phyloP scores from a whole-genome alignment of 179 eudicot species.

The Corrigiola litoralis region DNA sequence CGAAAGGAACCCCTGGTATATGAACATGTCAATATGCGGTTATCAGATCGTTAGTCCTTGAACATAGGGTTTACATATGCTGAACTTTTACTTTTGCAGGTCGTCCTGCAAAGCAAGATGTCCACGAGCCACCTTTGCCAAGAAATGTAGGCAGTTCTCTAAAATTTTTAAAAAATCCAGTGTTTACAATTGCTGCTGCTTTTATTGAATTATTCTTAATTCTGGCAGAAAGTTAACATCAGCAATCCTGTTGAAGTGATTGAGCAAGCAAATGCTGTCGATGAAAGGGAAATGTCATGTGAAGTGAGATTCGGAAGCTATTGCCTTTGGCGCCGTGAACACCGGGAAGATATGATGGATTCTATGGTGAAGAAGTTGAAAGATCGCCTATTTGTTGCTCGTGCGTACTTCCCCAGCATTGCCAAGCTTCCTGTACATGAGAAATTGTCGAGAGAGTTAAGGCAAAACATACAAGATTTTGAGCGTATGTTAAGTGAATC shows the following conservation, averaged over 20 bases:
- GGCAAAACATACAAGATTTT: conserved; percentile 91
- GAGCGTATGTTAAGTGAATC: conserved; percentile 85
- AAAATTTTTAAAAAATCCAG: background rate
- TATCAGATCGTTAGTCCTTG: background rate
- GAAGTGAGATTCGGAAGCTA: conserved; percentile 85
- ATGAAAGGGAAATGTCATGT: conserved; percentile 58
- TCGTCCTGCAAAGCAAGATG: conserved; percentile 24
- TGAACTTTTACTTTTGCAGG: conserved; percentile 36
- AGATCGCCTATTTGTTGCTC: conserved; percentile 82
- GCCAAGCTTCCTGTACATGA: conserved; percentile 82
- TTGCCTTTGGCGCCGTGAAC: conserved; percentile 78
- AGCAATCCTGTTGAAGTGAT: conserved; percentile 24
- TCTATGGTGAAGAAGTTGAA: conserved; percentile 70
- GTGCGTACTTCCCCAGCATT: conserved; percentile 95
- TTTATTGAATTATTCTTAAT: background rate
- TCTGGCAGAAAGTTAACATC: conserved; percentile 38
- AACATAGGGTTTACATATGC: conserved; percentile 2
- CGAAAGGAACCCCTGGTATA: conserved; percentile 22
- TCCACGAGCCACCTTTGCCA: conserved; percentile 21
- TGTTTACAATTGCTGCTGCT: background rate
- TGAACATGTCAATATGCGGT: background rate
- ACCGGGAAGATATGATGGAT: conserved; percentile 74
- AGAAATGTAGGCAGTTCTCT: conserved; percentile 34
- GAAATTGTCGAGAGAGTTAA: conserved; percentile 69
- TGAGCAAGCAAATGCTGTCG: conserved; percentile 25